These are phyloP conservation scores for Huntiella moniliformis DNA, from an alignment of 2,329 filamentous ascomycete species.

Conservation along the genomic window DNA sequence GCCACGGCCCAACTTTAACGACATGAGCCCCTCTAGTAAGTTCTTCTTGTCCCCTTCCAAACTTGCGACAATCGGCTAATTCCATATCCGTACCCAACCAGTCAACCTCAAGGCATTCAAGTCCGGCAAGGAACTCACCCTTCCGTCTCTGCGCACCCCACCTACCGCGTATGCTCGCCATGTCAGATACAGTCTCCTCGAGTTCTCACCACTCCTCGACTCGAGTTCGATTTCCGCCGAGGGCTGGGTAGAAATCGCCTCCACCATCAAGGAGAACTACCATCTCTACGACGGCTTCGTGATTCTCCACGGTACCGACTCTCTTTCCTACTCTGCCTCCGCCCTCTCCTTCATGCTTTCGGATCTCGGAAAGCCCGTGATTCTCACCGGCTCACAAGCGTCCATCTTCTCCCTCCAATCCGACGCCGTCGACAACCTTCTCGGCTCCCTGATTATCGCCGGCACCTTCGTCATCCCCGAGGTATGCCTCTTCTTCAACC, in stretches of 20 bases:
- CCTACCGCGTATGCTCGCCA: conserved; percentile 62
- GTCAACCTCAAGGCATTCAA: conserved; percentile 32
- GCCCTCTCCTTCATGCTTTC: conserved; percentile 86
- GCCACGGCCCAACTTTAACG: conserved; percentile 70
- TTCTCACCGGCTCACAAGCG: conserved; percentile 66
- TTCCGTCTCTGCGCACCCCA: conserved; percentile 61
- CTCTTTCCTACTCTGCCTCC: conserved; percentile 72
- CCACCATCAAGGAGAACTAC: conserved; percentile 68
- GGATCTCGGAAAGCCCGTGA: conserved; percentile 77
- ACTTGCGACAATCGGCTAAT: background rate
- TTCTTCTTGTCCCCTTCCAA: background rate
- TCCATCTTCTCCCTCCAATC: conserved; percentile 83
- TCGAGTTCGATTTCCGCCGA: conserved; percentile 75
- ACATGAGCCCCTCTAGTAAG: conserved; percentile 25
- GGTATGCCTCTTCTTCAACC: conserved; percentile 85
- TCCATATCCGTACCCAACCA: conserved; percentile 13
- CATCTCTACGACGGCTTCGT: conserved; percentile 80
- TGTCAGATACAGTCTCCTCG: conserved; percentile 66
- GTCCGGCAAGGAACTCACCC: conserved; percentile 28
- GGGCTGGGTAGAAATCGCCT: conserved; percentile 72
- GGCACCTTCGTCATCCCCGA: conserved; percentile 87
- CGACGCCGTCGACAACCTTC: conserved; percentile 77
- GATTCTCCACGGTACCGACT: conserved; percentile 79
- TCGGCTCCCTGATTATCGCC: conserved; percentile 74
- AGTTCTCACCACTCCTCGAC: conserved; percentile 71